Evolutionary conservation across 257 asterid species (phyloP), one percentile per base, ranked within the genome.

Genomic region (Solanum clarkiae): DNA sequence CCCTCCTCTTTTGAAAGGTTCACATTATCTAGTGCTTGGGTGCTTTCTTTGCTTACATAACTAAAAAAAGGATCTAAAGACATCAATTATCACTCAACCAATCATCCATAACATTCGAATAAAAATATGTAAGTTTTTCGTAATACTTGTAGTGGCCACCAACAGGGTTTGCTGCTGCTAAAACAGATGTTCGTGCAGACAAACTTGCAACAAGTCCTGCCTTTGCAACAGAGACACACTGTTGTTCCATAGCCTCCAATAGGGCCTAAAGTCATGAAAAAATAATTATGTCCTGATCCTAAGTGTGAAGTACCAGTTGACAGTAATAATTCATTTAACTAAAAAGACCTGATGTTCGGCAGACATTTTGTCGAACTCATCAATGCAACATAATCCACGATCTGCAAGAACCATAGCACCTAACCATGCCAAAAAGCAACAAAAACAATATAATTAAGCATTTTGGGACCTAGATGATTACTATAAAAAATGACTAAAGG

Each of bases 361-460:
- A 59, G 98, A 91, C 99, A 96, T 90, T 92, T 96, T 96, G 89
- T 96, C 99, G 89, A 96, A 96, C 92, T 96, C 99, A 42, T 96
- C 99, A 86, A 96, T 96, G 88, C 99, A 95, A 90, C 99, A 96
- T 82, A 96, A 87, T 70, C 99, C 98, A 85, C 97, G 90, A 91
- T 96, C 99, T 17, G 99, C 98, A 86, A 95, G 97, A 89, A 96
- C 99, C 99, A 96, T 96, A 49, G 99, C 99, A 84, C 99, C 98
- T 96, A 84, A 84, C 85, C 87, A 84, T 26, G 82, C 63, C 82
- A 51, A 51, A 75, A 77, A 26, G 63, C 63, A 77, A 77, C 44
- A 53, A 49, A 53, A 22, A 24, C 9, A 16, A 22, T 77, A 24
- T 15, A 15, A 51, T 77, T 77, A 26, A 77, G 82, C 63, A 51